Base-by-base conservation (phyloP, 768 basidiomycete genomes). In the Psilocybe subaeruginosa region DNA sequence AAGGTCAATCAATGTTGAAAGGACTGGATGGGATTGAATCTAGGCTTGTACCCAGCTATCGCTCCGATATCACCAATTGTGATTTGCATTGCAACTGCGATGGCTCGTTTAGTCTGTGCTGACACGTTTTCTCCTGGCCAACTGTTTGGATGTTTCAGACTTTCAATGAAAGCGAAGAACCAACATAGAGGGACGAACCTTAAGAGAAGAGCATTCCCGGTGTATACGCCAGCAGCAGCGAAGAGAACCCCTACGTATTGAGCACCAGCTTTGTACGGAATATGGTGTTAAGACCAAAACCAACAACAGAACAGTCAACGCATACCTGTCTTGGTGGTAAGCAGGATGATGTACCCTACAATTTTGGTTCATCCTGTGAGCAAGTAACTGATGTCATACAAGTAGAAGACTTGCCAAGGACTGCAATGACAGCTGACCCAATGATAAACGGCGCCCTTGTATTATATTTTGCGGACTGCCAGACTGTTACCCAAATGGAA, bases 101-200 rank as follows among this genome's bases (percentile, higher is more conserved):
- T 78, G 0, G 87, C 86, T 11, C 87, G 80, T 68, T 88, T 88
- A 3, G 86, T 88, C 65, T 88, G 87, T 9, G 82, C 84, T 11
- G 85, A 85, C n/a, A 89, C 85, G 63, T 88, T 88, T 70, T 89
- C 87, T 16, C 82, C 78, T 0, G 86, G 85, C 84, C 87, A 88
- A 56, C 81, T 80, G 62, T 43, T 35, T 3, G 8, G 49, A 46
- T 9, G 9, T 50, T 46, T 56, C 8, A 50, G 8, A 0, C n/a
- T 51, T 12, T 23, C 17, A 23, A 31, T 37, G n/a, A 30, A 30
- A 19, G 30, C n/a, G 7, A 16, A 30, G n/a, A 35, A 31, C 11
- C 33, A 39, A 17, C n/a, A 45, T 39, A 2, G 16, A 16, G 16
- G 14, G 30, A 56, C 68, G 23, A 29, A 81, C 85, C 83, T 84